Evolutionary conservation across 352 stramenopile species (phyloP).

Genomic region (Phytophthora syringae): DNA sequence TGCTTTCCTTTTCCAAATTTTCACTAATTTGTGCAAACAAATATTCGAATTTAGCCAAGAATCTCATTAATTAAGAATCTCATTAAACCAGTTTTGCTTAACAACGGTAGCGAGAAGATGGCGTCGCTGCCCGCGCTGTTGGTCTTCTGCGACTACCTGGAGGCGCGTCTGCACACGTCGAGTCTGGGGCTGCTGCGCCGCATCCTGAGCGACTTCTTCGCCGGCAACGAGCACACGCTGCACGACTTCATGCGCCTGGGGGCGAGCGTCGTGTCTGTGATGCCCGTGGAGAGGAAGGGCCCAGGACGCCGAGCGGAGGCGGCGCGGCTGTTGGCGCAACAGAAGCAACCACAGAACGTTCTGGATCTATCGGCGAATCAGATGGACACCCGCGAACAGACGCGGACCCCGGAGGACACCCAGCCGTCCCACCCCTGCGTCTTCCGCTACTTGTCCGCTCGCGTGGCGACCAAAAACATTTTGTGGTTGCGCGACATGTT

Average conservation of each 20-base stretch:
- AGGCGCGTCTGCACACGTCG: constrained; percentile 34
- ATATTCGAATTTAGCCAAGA: too few relatives aligned
- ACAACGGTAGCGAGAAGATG: constrained; percentile 5
- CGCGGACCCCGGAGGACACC: background rate
- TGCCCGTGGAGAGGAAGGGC: constrained; percentile 27
- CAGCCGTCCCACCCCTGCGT: constrained; percentile 8
- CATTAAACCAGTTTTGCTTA: too few relatives aligned
- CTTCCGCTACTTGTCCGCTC: constrained; percentile 30
- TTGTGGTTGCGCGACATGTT: constrained; percentile 40
- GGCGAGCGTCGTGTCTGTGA: constrained; percentile 38
- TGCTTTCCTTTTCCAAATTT: too few relatives aligned
- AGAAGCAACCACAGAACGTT: background rate
- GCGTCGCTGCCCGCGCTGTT: constrained; percentile 13
- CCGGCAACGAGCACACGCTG: constrained; percentile 36
- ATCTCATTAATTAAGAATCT: too few relatives aligned
- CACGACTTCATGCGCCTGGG: constrained; percentile 44
- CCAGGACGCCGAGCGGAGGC: constrained; percentile 12
- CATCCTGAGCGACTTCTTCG: constrained; percentile 37
- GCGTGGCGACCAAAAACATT: constrained; percentile 50
- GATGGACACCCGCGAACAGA: background rate
- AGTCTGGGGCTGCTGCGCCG: constrained; percentile 37
- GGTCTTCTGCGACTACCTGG: constrained; percentile 44
- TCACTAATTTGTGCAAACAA: too few relatives aligned
- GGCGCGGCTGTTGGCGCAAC: constrained; percentile 16
- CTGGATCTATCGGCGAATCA: background rate